These are phyloP conservation scores for Ceratocystis variospora DNA, from an alignment of 2,329 filamentous ascomycete species.

Conservation along the genomic window DNA sequence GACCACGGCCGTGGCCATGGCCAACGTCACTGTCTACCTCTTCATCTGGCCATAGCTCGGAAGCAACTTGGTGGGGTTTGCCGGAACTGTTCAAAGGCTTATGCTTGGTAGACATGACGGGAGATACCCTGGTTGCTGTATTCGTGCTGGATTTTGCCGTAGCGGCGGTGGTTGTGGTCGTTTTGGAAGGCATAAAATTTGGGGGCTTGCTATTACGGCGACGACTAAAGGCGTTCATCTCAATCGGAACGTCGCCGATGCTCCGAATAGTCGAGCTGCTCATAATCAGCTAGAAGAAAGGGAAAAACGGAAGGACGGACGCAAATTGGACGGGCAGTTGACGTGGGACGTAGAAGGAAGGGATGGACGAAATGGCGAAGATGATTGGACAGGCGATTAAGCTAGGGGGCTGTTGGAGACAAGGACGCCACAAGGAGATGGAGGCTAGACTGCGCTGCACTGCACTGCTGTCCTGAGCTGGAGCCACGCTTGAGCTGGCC, in stretches of 20 bases:
- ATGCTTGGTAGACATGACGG: neutral
- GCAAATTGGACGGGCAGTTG: neutral
- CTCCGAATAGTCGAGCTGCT: constrained; percentile 9
- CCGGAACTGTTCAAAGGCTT: neutral
- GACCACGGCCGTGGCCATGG: constrained; percentile 7
- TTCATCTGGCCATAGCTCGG: constrained; percentile 21
- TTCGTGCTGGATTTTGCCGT: neutral
- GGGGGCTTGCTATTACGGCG: constrained; percentile 22
- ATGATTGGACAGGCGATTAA: neutral
- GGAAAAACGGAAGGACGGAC: neutral
- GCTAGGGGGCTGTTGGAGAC: neutral
- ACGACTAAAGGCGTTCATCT: constrained; percentile 20
- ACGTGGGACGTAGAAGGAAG: constrained; percentile 1
- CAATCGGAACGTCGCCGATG: constrained; percentile 16
- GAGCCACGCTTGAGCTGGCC: neutral
- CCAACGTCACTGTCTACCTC: constrained; percentile 35
- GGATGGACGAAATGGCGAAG: neutral
- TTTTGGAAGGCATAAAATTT: neutral
- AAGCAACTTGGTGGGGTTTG: neutral
- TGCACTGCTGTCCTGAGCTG: neutral
- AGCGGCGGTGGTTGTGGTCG: neutral
- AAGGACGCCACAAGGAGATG: neutral
- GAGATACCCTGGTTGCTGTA: neutral
- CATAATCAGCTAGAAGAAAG: constrained; percentile 8
- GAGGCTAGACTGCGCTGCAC: neutral